phyloP scores from a whole-genome alignment of 306 rosid species.

The Sophora flavescens region DNA sequence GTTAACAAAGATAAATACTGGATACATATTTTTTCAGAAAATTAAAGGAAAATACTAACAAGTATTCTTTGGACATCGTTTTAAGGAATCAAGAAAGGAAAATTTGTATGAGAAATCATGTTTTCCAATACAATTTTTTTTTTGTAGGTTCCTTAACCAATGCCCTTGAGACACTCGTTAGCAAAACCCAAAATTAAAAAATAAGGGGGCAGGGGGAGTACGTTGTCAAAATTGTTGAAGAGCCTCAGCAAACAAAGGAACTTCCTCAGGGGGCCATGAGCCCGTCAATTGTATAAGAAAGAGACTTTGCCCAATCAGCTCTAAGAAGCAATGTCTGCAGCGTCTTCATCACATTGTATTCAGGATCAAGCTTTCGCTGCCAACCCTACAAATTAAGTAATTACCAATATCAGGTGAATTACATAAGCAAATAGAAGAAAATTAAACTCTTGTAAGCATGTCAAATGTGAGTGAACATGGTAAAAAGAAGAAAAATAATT shows the following conservation, averaged over 20 bases:
- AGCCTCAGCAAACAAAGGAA: conserved; percentile 47
- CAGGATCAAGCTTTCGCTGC: conserved; percentile 98
- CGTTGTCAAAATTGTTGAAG: conserved; percentile 68
- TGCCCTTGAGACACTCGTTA: no score
- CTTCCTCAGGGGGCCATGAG: conserved; percentile 88
- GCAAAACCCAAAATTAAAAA: neutral
- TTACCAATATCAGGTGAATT: conserved; percentile 40
- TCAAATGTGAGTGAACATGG: conserved; percentile 23
- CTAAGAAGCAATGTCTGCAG: conserved; percentile 88
- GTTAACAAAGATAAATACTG: conserved; percentile 43
- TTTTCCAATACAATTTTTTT: no score
- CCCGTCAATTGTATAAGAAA: conserved; percentile 95
- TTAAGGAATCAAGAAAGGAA: no score
- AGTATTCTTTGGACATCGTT: no score
- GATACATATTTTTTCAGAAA: conserved; percentile 40
- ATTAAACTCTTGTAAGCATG: neutral
- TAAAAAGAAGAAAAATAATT: conserved; percentile 41
- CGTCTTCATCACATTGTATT: conserved; percentile 88
- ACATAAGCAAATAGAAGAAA: conserved; percentile 29
- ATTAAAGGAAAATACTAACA: no score
- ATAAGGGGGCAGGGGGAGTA: neutral
- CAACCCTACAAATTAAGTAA: conserved; percentile 73
- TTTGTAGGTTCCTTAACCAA: no score
- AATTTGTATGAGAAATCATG: no score
- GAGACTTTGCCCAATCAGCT: conserved; percentile 97